Evolutionary conservation across 805 yeast species (phyloP), one percentile per base, ranked within the genome.

Genomic region (Hemisphaericaspora nanyangensis): DNA sequence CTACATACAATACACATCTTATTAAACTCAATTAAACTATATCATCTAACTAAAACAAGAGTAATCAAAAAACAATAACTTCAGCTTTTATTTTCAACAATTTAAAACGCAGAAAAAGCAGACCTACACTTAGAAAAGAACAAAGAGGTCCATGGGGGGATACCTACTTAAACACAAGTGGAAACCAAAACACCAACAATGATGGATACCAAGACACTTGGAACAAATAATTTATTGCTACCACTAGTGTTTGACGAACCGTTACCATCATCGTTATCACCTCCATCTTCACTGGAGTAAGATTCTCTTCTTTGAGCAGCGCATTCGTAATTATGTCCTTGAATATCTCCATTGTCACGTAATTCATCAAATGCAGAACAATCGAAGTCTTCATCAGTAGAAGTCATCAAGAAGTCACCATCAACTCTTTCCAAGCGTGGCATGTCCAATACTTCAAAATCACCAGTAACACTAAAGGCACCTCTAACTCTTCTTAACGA

Each of bases 301-400:
- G 26, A 3, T 22, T 22, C 16, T 15, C 13, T 18, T 39, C 13
- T 33, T 32, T 68, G 68, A 27, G 67, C 52, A 17, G 66, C 47
- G 55, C 74, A 68, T 50, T 56, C 59, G 56, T 53, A 67, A 63
- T 68, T 67, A 60, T 68, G 70, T 39, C 74, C 74, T 53, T 65
- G 59, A 45, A 68, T 66, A 47, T 57, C 60, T 37, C 56, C 52
- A 35, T 39, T 43, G 31, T 50, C 40, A 46, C 58, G 57, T 52
- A 62, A 63, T 44, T 54, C 49, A 48, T 66, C 52, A 54, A 65
- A 66, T 24, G 42, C 58, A 19, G 51, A 35, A 51, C 74, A 68
- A 42, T 56, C 55, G 49, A 68, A 68, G 37, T 67, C 63, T 31
- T 63, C 60, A 43, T 60, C 53, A 25, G 66, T 61, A 35, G 68